Evolutionary conservation across 495 filamentous ascomycete species (phyloP).

Genomic region (Arthonia radiata): DNA sequence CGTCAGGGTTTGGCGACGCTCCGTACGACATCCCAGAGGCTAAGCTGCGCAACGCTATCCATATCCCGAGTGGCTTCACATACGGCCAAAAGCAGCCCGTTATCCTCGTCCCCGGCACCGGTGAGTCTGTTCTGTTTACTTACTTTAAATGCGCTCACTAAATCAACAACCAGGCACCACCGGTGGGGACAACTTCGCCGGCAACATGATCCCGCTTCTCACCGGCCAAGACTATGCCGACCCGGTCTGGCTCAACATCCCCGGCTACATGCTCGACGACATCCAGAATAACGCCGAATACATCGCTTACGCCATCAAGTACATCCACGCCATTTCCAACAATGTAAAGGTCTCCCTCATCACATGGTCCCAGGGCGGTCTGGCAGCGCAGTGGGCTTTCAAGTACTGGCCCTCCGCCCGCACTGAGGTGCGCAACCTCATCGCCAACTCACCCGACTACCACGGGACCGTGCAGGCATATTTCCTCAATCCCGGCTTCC

Average conservation of each 20-base stretch:
- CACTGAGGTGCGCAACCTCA: slow-evolving; percentile 14
- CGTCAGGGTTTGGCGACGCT: slow-evolving; percentile 15
- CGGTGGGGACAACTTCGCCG: slow-evolving; percentile 14
- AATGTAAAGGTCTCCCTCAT: slow-evolving; percentile 15
- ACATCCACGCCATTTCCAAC: slow-evolving; percentile 16
- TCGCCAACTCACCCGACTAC: slow-evolving; percentile 21
- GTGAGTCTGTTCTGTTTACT: no score
- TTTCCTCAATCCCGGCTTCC: slow-evolving; percentile 9
- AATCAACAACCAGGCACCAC: no score
- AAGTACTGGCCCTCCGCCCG: slow-evolving; percentile 27
- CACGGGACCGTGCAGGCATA: slow-evolving; percentile 17
- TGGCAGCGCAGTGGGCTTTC: slow-evolving; percentile 24
- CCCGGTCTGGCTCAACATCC: slow-evolving; percentile 26
- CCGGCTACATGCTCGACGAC: slow-evolving; percentile 15
- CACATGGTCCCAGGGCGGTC: slow-evolving; percentile 24
- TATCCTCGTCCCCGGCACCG: slow-evolving; percentile 23
- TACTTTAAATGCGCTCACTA: no score
- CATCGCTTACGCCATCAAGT: slow-evolving; percentile 19
- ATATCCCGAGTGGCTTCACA: slow-evolving; percentile 18
- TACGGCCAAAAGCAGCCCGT: slow-evolving; percentile 17
- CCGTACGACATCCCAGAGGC: slow-evolving; percentile 18
- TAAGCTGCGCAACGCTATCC: slow-evolving; percentile 16
- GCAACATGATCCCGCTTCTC: slow-evolving; percentile 21
- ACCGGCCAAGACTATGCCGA: slow-evolving; percentile 12
- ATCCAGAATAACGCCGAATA: slow-evolving; percentile 19